Percentiles rank a stretch among this genome's conserved stretches.
Evolutionary conservation across 2,329 filamentous ascomycete genomes (phyloP).

Genomic region (Dryadomyces quercivorus): DNA sequence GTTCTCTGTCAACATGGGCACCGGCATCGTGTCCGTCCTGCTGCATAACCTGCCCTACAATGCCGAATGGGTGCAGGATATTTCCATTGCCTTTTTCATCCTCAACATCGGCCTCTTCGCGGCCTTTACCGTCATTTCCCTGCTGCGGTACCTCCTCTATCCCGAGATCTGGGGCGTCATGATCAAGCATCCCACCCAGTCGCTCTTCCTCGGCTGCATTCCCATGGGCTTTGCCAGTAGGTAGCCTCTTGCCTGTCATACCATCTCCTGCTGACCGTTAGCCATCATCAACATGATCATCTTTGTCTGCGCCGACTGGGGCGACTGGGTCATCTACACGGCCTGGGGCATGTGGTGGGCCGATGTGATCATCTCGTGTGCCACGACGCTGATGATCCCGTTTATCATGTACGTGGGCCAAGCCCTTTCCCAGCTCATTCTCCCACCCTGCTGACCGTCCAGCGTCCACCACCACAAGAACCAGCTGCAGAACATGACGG

Average conservation of each 20-base stretch:
- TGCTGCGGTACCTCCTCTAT: conserved; percentile 46
- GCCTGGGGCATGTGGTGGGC: conserved; percentile 43
- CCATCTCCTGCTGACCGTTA: conserved; percentile 1
- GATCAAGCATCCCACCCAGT: conserved; percentile 49
- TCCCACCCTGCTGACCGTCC: neutral
- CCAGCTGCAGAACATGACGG: conserved; percentile 37
- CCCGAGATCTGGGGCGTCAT: conserved; percentile 48
- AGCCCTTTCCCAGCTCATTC: neutral
- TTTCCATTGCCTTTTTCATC: conserved; percentile 42
- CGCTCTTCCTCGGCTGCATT: conserved; percentile 49
- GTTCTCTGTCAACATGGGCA: conserved; percentile 49
- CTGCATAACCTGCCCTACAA: conserved; percentile 47
- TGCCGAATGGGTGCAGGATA: conserved; percentile 35
- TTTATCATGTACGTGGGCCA: conserved; percentile 36
- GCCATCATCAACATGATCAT: conserved; percentile 47
- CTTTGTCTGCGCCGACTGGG: conserved; percentile 48
- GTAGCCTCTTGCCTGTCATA: neutral
- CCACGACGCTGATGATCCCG: conserved; percentile 33
- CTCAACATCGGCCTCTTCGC: conserved; percentile 44
- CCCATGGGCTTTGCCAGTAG: conserved; percentile 47
- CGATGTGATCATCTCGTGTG: conserved; percentile 31
- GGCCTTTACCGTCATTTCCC: conserved; percentile 33
- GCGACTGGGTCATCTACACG: conserved; percentile 32
- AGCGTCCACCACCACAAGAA: conserved; percentile 14
- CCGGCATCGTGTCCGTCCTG: conserved; percentile 47